These are phyloP conservation scores for Trichoderma sp. DNA, from an alignment of 2,329 filamentous ascomycete genomes.

Conservation along the genomic window DNA sequence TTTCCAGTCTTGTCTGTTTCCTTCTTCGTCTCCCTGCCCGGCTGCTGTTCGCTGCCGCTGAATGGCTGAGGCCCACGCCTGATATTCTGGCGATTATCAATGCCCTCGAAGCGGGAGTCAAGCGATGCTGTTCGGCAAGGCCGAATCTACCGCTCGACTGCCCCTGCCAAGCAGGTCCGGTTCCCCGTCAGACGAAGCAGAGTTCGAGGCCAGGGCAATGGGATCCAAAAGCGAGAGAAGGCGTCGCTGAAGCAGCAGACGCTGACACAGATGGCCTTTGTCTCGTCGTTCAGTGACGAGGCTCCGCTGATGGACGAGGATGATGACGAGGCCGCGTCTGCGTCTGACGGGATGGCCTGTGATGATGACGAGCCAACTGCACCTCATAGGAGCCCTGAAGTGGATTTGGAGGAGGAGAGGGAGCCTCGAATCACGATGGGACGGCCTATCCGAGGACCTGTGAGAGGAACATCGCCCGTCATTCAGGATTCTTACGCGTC, in stretches of 20 bases:
- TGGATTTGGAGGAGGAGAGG: conserved; percentile 31
- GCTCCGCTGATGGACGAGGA: conserved; percentile 37
- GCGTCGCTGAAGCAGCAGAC: conserved; percentile 43
- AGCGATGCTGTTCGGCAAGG: conserved; percentile 42
- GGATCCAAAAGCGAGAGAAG: neutral
- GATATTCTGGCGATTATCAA: conserved; percentile 27
- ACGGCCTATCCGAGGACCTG: conserved; percentile 26
- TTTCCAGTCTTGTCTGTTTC: neutral
- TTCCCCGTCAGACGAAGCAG: conserved; percentile 43
- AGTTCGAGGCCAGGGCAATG: conserved; percentile 43
- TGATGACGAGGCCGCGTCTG: conserved; percentile 37
- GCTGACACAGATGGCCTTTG: conserved; percentile 48
- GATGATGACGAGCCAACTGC: conserved; percentile 36
- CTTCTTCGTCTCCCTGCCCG: neutral
- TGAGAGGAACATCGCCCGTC: conserved; percentile 35
- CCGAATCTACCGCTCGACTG: conserved; percentile 45
- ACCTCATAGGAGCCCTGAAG: conserved; percentile 31
- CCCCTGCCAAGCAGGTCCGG: conserved; percentile 44
- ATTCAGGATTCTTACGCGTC: conserved; percentile 52
- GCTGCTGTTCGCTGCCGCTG: neutral
- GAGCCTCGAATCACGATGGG: too few species aligned
- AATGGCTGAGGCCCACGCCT: too few species aligned
- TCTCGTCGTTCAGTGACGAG: conserved; percentile 41
- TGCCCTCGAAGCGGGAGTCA: conserved; percentile 46
- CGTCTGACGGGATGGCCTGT: conserved; percentile 32